A percentile compares a stretch with the other conserved stretches of the same genome.
Evolutionary conservation across 345 rosid genomes (phyloP).

Genomic region (Gossypium ekmanianum): DNA sequence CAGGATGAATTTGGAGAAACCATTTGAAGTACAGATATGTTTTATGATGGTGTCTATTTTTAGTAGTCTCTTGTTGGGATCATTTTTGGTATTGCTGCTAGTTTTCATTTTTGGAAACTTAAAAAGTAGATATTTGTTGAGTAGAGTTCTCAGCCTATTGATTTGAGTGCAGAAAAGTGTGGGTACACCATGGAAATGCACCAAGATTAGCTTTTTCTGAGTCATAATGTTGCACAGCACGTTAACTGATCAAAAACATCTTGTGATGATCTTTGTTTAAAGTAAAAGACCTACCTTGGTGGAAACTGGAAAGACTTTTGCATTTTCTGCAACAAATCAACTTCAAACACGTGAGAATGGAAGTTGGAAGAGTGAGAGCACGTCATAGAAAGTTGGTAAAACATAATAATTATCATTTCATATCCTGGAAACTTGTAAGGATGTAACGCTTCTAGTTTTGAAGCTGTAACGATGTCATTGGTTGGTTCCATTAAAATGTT

Average conservation of each 20-base stretch:
- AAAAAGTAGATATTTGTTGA: not conserved
- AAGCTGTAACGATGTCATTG: not conserved
- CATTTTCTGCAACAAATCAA: no score
- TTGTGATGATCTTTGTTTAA: not conserved
- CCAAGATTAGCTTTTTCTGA: not conserved
- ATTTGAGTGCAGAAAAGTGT: not conserved
- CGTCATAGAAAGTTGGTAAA: no score
- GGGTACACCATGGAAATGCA: not conserved
- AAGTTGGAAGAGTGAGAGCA: no score
- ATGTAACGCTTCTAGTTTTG: not conserved
- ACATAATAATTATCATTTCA: not conserved
- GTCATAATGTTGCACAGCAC: not conserved
- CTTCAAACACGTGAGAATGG: no score
- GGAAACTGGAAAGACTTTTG: not conserved
- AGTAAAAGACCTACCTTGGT: not conserved
- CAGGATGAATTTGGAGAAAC: slow-evolving; percentile 14
- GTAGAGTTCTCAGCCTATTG: not conserved
- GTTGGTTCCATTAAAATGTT: not conserved
- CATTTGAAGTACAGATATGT: not conserved
- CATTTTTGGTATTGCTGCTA: not conserved
- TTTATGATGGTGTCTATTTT: not conserved
- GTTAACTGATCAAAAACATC: not conserved
- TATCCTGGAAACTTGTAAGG: not conserved
- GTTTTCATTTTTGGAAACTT: not conserved
- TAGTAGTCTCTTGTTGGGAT: not conserved